These are phyloP conservation scores for Strobilomyces dryophilus DNA, from an alignment of 768 basidiomycete genomes.

Conservation along the genomic window DNA sequence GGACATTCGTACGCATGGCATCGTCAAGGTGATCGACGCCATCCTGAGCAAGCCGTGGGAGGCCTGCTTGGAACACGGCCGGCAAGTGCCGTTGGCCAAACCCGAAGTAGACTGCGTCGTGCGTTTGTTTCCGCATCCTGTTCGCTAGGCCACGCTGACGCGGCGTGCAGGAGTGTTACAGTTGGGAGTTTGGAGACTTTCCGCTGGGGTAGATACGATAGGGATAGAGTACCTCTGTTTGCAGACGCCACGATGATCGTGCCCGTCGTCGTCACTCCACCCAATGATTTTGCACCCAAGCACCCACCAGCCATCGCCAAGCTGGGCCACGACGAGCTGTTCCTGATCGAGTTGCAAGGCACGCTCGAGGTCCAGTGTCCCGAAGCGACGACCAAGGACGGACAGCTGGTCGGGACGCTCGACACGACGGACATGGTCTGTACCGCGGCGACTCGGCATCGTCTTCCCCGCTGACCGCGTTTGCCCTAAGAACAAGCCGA, in stretches of 20 bases:
- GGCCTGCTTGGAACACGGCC: slow-evolving; percentile 52
- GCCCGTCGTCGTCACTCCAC: slow-evolving; percentile 43
- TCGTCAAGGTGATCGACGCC: slow-evolving; percentile 73
- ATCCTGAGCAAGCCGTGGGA: slow-evolving; percentile 71
- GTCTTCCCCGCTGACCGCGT: slow-evolving; percentile 1
- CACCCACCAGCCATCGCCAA: slow-evolving; percentile 64
- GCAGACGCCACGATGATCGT: slow-evolving; percentile 54
- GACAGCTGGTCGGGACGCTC: slow-evolving; percentile 76
- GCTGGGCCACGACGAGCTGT: slow-evolving; percentile 74
- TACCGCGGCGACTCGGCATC: slow-evolving; percentile 2
- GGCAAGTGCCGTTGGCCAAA: slow-evolving; percentile 55
- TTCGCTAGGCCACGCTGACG: neutral
- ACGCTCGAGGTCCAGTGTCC: slow-evolving; percentile 63
- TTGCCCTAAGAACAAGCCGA: slow-evolving; percentile 56
- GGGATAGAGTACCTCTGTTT: neutral
- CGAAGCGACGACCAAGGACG: slow-evolving; percentile 50
- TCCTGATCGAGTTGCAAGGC: slow-evolving; percentile 88
- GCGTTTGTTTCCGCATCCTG: slow-evolving; percentile 21
- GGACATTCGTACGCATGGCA: slow-evolving; percentile 75
- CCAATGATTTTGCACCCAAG: slow-evolving; percentile 34
- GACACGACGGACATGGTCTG: slow-evolving; percentile 60
- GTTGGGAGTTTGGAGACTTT: slow-evolving; percentile 64
- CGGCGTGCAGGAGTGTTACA: slow-evolving; percentile 55
- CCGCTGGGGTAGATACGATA: slow-evolving; percentile 4
- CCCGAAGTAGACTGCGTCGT: slow-evolving; percentile 71